A percentile compares a stretch with the other conserved stretches of the same genome.
Conservation (phyloP, 2,329 filamentous ascomycete species). For the Colletotrichum sp. region DNA sequence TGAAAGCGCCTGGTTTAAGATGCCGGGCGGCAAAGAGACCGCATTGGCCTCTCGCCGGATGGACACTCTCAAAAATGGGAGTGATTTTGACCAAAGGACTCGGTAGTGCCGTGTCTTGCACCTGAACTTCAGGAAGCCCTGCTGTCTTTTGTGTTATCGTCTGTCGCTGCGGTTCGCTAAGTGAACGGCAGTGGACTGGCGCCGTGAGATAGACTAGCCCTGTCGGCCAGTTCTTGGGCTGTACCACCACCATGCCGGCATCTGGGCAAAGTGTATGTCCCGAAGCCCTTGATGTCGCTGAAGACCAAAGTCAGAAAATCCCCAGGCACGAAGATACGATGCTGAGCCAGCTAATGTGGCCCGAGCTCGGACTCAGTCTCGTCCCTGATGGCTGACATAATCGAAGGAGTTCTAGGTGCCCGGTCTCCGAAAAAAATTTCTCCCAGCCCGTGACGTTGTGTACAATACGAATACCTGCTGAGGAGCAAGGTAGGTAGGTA, state of each 20-base stretch:
- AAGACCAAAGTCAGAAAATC: not conserved
- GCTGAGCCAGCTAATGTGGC: not conserved
- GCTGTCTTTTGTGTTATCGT: conserved; percentile 35
- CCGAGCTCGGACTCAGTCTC: not conserved
- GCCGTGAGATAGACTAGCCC: conserved; percentile 56
- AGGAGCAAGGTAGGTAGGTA: not conserved
- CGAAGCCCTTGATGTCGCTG: not conserved
- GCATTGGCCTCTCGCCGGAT: conserved; percentile 63
- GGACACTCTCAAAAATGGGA: conserved; percentile 51
- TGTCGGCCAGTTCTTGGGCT: conserved; percentile 64
- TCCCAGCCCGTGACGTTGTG: not conserved
- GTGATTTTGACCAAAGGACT: conserved; percentile 58
- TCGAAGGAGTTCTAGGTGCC: not conserved
- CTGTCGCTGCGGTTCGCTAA: conserved; percentile 46
- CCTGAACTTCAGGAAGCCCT: conserved; percentile 34
- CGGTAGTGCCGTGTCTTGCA: conserved; percentile 45
- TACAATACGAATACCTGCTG: not conserved
- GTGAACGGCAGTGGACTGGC: conserved; percentile 52
- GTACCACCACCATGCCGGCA: not conserved
- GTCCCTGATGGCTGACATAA: not conserved
- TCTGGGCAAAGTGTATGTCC: not conserved
- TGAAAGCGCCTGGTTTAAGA: conserved; percentile 58
- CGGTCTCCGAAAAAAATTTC: not conserved
- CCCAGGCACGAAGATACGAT: not conserved
- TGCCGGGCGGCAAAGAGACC: conserved; percentile 65